Evolutionary conservation across 192 early-diverging fungal genomes (phyloP), one percentile per base, ranked within the genome.

Genomic region (Funneliformis geosporum): DNA sequence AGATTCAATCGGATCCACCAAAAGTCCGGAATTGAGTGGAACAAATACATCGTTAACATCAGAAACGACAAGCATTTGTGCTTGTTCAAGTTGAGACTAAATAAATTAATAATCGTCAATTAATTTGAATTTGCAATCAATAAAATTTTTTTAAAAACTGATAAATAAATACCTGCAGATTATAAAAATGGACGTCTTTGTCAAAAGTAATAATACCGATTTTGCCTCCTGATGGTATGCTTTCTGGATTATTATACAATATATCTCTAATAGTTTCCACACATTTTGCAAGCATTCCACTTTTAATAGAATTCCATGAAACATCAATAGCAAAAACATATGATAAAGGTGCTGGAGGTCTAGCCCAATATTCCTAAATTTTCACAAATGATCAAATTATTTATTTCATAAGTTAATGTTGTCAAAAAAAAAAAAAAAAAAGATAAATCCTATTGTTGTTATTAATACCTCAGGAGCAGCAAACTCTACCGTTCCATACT

Each of bases 311-410:
- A 75, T 86, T 93, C 90, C 91, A 95, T 3, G 95, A 94, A 25
- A 99, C 96, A 87, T 99, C 98, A 65, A 99, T 94, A 8, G 93
- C 95, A 92, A 98, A 96, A 42, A 99, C 87, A 81, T 94, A 94
- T 3, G 91, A 88, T 5, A 92, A 83, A 10, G 95, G 92, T 46
- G 80, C 77, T 0, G 98, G 93, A 6, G 87, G 76, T 66, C 92
- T 89, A 21, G 88, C 83, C 88, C 87, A 91, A 83, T 95, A 95
- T 60, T 94, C 91, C 79, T 88, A 59, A 38, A 12, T 60, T 73
- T 59, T n/a, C 9, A 25, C 11, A 72, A 16, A 72, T 21, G 14
- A 18, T 18, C 12, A 28, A 28, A 12, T 28, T 2, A 12, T 27
- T 33, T 64, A 14, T 64, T 9, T 4, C 11, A 10, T 28, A 64